A percentile compares a stretch with the other conserved stretches of the same genome.
Evolutionary conservation across 176 grass and related monocot genomes (phyloP).

Genomic region (bread wheat (Triticum aestivum)): IWGSC_CS_RefSeq_v2.1 NC_057801.1:689907848-689908347

Average conservation of each 20-base stretch:
- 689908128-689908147: neutral
- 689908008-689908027: neutral
- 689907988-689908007: neutral
- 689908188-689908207: no score
- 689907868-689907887: neutral
- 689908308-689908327: no score
- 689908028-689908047: conserved; percentile 2
- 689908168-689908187: neutral
- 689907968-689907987: neutral
- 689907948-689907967: neutral
- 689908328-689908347: no score
- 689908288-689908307: no score
- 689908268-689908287: no score
- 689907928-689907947: neutral
- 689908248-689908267: no score
- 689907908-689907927: neutral
- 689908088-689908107: neutral
- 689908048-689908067: neutral
- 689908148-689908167: no score
- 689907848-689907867: neutral
- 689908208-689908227: no score
- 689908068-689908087: no score
- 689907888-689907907: neutral
- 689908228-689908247: no score
- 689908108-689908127: neutral